These are phyloP conservation scores for Bolboschoenoplectus hybrid DNA, from an alignment of 202 grass and related monocot genomes.

Conservation along the genomic window DNA sequence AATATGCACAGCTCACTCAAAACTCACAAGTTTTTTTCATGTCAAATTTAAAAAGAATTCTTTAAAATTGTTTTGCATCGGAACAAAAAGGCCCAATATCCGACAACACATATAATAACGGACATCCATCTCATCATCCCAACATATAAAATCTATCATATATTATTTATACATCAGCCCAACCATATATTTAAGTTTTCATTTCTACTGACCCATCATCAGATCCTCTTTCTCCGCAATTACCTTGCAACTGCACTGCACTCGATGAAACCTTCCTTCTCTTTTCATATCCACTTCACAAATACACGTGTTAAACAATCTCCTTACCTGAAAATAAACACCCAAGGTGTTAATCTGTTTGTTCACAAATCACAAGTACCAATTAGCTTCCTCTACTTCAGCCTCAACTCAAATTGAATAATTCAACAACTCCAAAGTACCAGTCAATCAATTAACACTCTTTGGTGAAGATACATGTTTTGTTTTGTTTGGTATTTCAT, in stretches of 20 bases:
- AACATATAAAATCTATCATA: constrained; percentile 3
- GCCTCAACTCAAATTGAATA: too few relatives aligned
- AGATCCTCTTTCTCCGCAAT: background rate
- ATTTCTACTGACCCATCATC: too few relatives aligned
- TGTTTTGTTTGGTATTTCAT: too few relatives aligned
- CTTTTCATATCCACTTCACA: background rate
- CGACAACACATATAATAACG: background rate
- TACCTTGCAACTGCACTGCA: background rate
- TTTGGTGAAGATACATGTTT: too few relatives aligned
- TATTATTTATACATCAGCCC: background rate
- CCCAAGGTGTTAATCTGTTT: background rate
- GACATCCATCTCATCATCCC: background rate
- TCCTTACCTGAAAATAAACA: constrained; percentile 1
- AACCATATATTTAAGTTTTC: too few relatives aligned
- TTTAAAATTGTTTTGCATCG: background rate
- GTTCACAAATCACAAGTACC: too few relatives aligned
- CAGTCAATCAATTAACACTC: too few relatives aligned
- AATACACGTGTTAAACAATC: background rate
- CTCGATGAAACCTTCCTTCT: background rate
- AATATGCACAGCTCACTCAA: too few relatives aligned
- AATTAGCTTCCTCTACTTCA: too few relatives aligned
- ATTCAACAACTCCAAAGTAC: background rate
- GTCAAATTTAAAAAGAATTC: background rate
- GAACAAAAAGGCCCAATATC: background rate
- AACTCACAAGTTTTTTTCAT: background rate